Base-by-base conservation (phyloP, 345 rosid genomes). In the Carallia pectinifolia region DNA sequence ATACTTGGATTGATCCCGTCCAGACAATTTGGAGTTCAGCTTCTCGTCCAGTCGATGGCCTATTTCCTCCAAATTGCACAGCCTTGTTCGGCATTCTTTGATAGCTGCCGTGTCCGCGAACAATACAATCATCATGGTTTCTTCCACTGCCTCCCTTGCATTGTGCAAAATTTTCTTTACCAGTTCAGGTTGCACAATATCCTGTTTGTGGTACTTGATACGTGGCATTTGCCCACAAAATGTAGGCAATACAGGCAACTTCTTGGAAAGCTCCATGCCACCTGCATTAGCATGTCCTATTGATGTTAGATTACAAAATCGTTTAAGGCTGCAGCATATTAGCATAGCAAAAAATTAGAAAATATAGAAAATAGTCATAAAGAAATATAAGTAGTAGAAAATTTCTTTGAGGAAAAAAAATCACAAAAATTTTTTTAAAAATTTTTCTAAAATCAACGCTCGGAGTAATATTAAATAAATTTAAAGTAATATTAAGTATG, bases 111-210 rank as follows among this genome's bases (percentile, higher is more conserved):
- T 13, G 13, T 34, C 66, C 15, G 31, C 31, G 48, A 44, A 33
- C 12, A 63, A 17, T 63, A 19, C 66, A 39, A 13, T 40, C 53
- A 39, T 63, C 29, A 40, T 63, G 34, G 4, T 33, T 39, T 63
- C 66, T 44, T 44, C 30, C 3, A 44, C 19, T 40, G 66, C 66
- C 44, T 40, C 34, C 33, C 36, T 63, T 53, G 23, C 23, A 23
- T 13, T 44, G 19, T 44, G 5, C 27, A n/a, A n/a, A 23, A 63
- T 6, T 23, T 23, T 23, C 29, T 39, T 18, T 44, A 40, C 16
- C 66, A 23, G 27, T 39, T 63, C 31, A n/a, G 23, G 66, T 37
- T 63, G 66, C 30, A 40, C 31, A 23, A 40, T 44, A 44, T 63
- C 47, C n/a, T 40, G 50, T 1, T 62, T 6, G 30, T n/a, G 52